A percentile compares a stretch with the other conserved stretches of the same genome.
phyloP scores from a whole-genome alignment of 2,329 filamentous ascomycete genomes.

The Elsinoe perseae region DNA sequence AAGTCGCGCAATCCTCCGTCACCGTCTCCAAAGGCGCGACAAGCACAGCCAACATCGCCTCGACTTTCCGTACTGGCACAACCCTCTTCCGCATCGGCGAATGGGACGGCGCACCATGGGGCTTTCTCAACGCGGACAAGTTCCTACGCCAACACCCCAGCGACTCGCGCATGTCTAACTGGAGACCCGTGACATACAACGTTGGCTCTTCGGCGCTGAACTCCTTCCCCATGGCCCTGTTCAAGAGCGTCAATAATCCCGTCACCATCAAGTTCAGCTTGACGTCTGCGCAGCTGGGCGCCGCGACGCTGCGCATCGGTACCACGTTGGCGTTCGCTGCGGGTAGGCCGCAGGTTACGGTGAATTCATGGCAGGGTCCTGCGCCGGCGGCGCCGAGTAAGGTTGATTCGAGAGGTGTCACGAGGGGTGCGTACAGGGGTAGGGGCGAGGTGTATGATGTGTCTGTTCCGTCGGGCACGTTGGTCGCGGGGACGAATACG shows the following conservation, averaged over 20 bases:
- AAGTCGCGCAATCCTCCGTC: slow-evolving; percentile 45
- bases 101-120: slow-evolving; percentile 52
- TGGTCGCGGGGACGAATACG: slow-evolving; percentile 54
- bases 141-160: slow-evolving; percentile 62
- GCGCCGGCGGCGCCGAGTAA: slow-evolving; percentile 39
- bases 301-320: slow-evolving; percentile 55
- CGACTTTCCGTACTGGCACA: slow-evolving; percentile 40
- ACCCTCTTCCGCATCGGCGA: slow-evolving; percentile 58
- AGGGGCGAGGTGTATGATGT: slow-evolving; percentile 57
- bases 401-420: slow-evolving; percentile 58
- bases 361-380: slow-evolving; percentile 48
- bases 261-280: slow-evolving; percentile 55
- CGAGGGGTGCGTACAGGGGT: slow-evolving; percentile 57
- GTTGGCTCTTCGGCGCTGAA: slow-evolving; percentile 47
- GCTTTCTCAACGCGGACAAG: slow-evolving; percentile 60
- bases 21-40: slow-evolving; percentile 45
- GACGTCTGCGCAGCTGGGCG: slow-evolving; percentile 39
- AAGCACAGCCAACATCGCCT: slow-evolving; percentile 46
- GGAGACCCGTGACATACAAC: slow-evolving; percentile 55
- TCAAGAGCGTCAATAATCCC: slow-evolving; percentile 52
- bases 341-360: slow-evolving; percentile 48
- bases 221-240: slow-evolving; percentile 59
- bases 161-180: slow-evolving; percentile 48
- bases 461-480: slow-evolving; percentile 50
- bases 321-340: slow-evolving; percentile 57